Evolutionary conservation across 805 yeast genomes (phyloP), one percentile per base, ranked within the genome.

Genomic region (Pichia paraexigua): DNA sequence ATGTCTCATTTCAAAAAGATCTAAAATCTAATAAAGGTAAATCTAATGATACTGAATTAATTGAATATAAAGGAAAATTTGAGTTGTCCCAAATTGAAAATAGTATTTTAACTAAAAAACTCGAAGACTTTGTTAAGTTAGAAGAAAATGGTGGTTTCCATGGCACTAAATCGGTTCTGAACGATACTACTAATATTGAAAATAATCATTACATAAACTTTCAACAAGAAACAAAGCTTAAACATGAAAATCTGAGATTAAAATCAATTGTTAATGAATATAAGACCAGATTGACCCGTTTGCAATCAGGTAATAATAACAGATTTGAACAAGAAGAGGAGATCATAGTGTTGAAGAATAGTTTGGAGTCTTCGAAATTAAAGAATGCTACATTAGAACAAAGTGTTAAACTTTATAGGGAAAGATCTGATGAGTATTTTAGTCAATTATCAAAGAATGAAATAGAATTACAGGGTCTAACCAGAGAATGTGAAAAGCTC

Each of bases 371-470:
- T 2, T 66, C 84, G 17, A 73, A 71, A 41, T 63, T 72, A n/a
- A 83, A 80, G 59, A 82, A 80, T 57, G 60, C 63, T 2, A 83
- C 87, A 30, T 68, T 88, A 30, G 63, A 72, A 1, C 73, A 76
- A 40, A 75, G 78, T 30, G 69, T 84, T 21, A 79, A 78, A 40
- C 70, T 85, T 32, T 89, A 86, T 66, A 84, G 82, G 61, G 67
- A 72, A 18, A 77, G 95, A 54, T 81, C 95, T 35, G 91, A 87
- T 37, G 85, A 83, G 54, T 85, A 87, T 63, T 80, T 76, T 58
- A 73, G 74, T 52, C 86, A 87, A 60, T 71, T 90, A 25, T 95
- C 89, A 60, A 76, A 79, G 47, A 91, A 94, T 2, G 96, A 91
- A 62, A 74, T 82, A 46, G 85, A 87, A 6, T 79, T 85, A 2